Percentiles rank a stretch among this genome's conserved stretches.
phyloP scores from a whole-genome alignment of 768 basidiomycete genomes.

The Boletus reticuloceps region DNA sequence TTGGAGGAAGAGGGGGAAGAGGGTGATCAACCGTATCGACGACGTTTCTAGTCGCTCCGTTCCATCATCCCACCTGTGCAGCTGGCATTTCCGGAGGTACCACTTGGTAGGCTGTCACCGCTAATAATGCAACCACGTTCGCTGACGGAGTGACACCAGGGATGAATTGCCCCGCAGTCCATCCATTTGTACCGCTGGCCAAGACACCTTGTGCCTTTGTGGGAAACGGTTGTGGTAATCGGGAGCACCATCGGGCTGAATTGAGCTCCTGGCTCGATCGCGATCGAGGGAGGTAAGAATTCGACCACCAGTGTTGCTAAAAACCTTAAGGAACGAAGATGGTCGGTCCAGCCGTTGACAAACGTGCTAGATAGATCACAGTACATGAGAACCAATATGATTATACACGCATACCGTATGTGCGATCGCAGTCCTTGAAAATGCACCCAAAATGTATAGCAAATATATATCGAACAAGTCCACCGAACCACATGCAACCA shows the following conservation, averaged over 20 bases:
- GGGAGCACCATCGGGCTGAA: background rate
- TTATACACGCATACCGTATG: background rate
- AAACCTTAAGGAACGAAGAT: background rate
- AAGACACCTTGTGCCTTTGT: background rate
- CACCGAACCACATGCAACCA: background rate
- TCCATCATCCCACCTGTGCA: no score
- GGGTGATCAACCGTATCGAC: constrained; percentile 6
- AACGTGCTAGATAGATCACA: background rate
- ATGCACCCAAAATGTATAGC: background rate
- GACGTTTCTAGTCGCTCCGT: background rate
- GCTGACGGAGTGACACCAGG: background rate
- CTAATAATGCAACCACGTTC: background rate
- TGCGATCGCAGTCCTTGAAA: background rate
- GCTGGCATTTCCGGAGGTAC: background rate
- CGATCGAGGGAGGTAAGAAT: constrained; percentile 15
- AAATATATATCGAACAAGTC: background rate
- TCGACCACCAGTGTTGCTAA: background rate
- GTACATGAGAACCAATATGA: background rate
- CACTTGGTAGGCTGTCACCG: background rate
- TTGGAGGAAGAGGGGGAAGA: constrained; percentile 1
- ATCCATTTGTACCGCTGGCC: no score
- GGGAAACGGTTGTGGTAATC: constrained; percentile 1
- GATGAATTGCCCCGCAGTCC: background rate
- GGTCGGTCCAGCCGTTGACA: background rate
- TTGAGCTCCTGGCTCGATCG: constrained; percentile 16